Evolutionary conservation across 2,329 filamentous ascomycete genomes (phyloP).

Genomic region (Scytalidium sp.): DNA sequence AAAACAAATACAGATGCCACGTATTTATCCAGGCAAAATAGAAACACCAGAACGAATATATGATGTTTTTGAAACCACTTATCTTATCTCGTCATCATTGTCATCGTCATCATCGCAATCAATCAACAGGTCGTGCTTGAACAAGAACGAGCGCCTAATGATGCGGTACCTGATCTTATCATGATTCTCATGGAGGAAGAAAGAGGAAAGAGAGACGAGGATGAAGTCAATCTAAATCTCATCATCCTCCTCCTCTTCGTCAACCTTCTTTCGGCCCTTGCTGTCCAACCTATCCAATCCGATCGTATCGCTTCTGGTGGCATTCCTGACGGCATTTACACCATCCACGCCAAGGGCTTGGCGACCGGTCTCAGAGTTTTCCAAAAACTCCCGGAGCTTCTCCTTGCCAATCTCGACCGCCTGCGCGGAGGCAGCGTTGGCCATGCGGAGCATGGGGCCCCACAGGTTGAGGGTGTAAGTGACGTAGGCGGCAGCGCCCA

Average conservation of each 20-base stretch:
- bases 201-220: neutral
- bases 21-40: neutral
- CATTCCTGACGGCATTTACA: conserved; percentile 30
- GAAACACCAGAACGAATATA: too few species aligned
- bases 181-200: neutral
- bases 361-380: conserved; percentile 79
- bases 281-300: conserved; percentile 60
- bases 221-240: conserved; percentile 16
- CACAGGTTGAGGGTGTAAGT: conserved; percentile 94
- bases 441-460: conserved; percentile 94
- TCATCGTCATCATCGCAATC: too few species aligned
- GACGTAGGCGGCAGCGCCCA: conserved; percentile 75
- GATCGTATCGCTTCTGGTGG: conserved; percentile 40
- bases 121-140: too few species aligned
- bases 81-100: too few species aligned
- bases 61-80: neutral
- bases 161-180: too few species aligned
- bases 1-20: neutral
- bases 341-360: conserved; percentile 77
- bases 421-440: conserved; percentile 81
- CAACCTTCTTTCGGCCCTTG: conserved; percentile 50
- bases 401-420: conserved; percentile 90
- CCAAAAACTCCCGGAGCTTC: conserved; percentile 84
- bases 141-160: too few species aligned
- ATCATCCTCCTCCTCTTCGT: conserved; percentile 43